phyloP scores from a whole-genome alignment of 768 basidiomycete genomes.

The Tephrocybe rancida region DNA sequence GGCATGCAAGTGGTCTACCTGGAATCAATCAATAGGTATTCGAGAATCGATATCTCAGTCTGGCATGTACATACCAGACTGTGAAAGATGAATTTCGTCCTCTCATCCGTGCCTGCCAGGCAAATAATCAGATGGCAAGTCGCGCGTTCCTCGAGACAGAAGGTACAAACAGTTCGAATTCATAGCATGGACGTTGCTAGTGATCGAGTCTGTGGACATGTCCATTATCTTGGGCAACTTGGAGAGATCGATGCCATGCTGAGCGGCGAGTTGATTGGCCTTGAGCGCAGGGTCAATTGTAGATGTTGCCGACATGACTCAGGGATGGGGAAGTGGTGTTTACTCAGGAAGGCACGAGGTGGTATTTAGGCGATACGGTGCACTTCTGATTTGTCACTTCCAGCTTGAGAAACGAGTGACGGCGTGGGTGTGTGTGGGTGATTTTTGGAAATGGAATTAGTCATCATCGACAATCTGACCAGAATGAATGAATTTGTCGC shows the following conservation, averaged over 20 bases:
- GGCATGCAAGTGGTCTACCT: conserved; percentile 72
- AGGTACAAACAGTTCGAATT: conserved; percentile 8
- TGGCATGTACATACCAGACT: conserved; percentile 40
- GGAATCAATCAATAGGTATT: conserved; percentile 7
- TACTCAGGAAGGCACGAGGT: neutral
- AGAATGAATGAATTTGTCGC: too few species aligned
- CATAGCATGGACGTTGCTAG: conserved; percentile 32
- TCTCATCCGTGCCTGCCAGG: conserved; percentile 35
- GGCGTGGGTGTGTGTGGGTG: too few species aligned
- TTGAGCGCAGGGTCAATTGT: conserved; percentile 22
- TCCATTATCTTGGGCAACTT: conserved; percentile 43
- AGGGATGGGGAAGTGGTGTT: neutral
- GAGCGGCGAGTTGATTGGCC: conserved; percentile 31
- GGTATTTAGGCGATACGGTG: neutral
- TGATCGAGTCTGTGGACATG: conserved; percentile 43
- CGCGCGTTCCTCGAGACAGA: neutral
- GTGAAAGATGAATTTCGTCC: conserved; percentile 45
- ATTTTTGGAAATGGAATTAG: too few species aligned
- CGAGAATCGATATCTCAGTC: neutral
- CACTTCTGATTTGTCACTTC: too few species aligned
- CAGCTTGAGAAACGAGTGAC: too few species aligned
- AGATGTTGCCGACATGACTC: conserved; percentile 1
- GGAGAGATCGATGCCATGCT: conserved; percentile 40
- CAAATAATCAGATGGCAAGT: neutral
- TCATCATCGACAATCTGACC: too few species aligned